phyloP scores from a whole-genome alignment of 192 early-diverging fungal genomes.

The Dispira simplex region DNA sequence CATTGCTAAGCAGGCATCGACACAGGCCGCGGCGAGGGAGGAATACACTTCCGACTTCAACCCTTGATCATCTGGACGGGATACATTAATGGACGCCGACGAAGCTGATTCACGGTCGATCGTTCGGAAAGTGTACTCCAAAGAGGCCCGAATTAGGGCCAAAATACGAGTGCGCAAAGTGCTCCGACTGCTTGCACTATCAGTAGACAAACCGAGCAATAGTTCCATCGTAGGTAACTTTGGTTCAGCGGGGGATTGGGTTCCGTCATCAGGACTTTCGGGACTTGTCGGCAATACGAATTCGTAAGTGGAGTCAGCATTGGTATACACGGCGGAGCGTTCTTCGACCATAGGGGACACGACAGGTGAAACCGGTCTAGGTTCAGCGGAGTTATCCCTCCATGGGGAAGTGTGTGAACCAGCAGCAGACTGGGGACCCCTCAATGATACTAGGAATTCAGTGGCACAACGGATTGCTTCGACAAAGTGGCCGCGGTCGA shows the following conservation, averaged over 20 bases:
- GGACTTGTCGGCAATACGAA: not conserved
- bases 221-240: not conserved
- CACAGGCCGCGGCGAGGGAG: not conserved
- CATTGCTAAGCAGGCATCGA: conserved; percentile 11
- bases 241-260: not conserved
- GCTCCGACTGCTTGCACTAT: no score
- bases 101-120: not conserved
- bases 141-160: not conserved
- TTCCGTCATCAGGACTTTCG: not conserved
- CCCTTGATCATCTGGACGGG: not conserved
- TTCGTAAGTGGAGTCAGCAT: not conserved
- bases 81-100: not conserved
- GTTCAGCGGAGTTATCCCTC: no score
- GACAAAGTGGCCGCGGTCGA: conserved; percentile 1
- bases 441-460: not conserved
- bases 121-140: not conserved
- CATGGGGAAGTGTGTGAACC: no score
- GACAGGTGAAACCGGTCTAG: no score
- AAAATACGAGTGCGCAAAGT: not conserved
- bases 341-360: not conserved
- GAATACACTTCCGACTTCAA: not conserved
- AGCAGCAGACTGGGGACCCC: not conserved
- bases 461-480: conserved; percentile 2
- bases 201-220: not conserved
- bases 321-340: not conserved